Evolutionary conservation across 2,329 filamentous ascomycete genomes (phyloP).

Genomic region (Metarhizium album): DNA sequence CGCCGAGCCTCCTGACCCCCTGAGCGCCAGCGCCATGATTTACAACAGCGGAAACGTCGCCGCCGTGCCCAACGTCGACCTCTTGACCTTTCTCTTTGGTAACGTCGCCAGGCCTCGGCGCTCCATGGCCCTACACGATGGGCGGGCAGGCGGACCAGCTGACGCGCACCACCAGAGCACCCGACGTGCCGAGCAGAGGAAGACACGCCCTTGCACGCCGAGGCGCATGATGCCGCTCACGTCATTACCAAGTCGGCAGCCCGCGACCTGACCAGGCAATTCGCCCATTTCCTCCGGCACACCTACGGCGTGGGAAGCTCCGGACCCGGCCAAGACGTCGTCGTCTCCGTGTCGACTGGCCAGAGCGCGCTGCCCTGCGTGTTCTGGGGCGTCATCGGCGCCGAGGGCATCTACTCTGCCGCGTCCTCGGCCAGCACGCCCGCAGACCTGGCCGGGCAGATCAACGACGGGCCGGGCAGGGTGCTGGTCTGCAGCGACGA

Average conservation of each 20-base stretch:
- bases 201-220: slow-evolving; percentile 43
- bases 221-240: slow-evolving; percentile 44
- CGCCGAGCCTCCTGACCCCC: too few relatives aligned
- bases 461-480: slow-evolving; percentile 26
- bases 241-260: slow-evolving; percentile 41
- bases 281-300: slow-evolving; percentile 43
- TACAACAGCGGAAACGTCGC: slow-evolving; percentile 23
- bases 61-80: slow-evolving; percentile 27
- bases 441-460: slow-evolving; percentile 37
- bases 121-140: not conserved
- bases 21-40: slow-evolving; percentile 17
- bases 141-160: not conserved
- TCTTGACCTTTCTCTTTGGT: slow-evolving; percentile 35
- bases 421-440: slow-evolving; percentile 39
- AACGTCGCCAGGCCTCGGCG: slow-evolving; percentile 5
- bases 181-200: slow-evolving; percentile 23
- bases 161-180: slow-evolving; percentile 15
- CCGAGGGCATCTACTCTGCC: slow-evolving; percentile 48
- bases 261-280: slow-evolving; percentile 35
- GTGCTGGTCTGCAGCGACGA: slow-evolving; percentile 36
- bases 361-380: slow-evolving; percentile 42
- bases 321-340: slow-evolving; percentile 39
- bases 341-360: slow-evolving; percentile 45
- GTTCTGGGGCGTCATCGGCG: slow-evolving; percentile 46
- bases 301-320: slow-evolving; percentile 39